These are phyloP conservation scores for Aspergillus eucalypticola DNA, from an alignment of 2,329 filamentous ascomycete genomes.

Conservation along the genomic window DNA sequence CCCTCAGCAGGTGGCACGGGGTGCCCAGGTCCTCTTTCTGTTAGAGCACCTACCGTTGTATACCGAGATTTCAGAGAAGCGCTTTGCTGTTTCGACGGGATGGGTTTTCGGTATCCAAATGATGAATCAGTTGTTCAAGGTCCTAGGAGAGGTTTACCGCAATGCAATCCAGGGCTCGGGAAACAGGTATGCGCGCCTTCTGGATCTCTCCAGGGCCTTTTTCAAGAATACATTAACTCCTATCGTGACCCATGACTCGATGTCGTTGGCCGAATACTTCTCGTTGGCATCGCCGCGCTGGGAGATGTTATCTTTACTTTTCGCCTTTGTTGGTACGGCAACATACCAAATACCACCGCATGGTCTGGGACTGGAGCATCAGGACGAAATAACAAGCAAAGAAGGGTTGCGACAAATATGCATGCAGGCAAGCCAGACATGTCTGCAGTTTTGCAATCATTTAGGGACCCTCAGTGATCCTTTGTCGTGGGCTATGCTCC, in stretches of 20 bases:
- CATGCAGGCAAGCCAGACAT: conserved; percentile 18
- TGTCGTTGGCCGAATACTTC: conserved; percentile 21
- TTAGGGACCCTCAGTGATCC: conserved; percentile 21
- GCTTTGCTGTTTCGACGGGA: neutral
- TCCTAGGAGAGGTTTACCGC: conserved; percentile 1
- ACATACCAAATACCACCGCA: conserved; percentile 16
- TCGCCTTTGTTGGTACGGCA: conserved; percentile 16
- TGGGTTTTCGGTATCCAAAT: conserved; percentile 1
- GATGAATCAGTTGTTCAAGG: neutral
- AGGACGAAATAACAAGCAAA: conserved; percentile 5
- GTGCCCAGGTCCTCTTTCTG: conserved; percentile 17
- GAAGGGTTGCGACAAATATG: conserved; percentile 15
- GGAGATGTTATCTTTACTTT: conserved; percentile 21
- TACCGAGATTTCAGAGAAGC: conserved; percentile 19
- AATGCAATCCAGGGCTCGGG: neutral
- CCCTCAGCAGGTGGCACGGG: conserved; percentile 11
- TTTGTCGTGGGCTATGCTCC: conserved; percentile 17
- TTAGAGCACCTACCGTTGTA: conserved; percentile 16
- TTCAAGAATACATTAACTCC: conserved; percentile 7
- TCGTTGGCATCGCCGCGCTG: conserved; percentile 13
- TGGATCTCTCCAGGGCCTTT: conserved; percentile 4
- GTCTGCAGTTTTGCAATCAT: conserved; percentile 20
- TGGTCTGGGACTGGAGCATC: conserved; percentile 11
- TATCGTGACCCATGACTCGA: conserved; percentile 10
- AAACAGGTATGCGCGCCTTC: neutral